Conservation (phyloP, 352 stramenopile genomes). For the Plasmopara halstedii region DNA sequence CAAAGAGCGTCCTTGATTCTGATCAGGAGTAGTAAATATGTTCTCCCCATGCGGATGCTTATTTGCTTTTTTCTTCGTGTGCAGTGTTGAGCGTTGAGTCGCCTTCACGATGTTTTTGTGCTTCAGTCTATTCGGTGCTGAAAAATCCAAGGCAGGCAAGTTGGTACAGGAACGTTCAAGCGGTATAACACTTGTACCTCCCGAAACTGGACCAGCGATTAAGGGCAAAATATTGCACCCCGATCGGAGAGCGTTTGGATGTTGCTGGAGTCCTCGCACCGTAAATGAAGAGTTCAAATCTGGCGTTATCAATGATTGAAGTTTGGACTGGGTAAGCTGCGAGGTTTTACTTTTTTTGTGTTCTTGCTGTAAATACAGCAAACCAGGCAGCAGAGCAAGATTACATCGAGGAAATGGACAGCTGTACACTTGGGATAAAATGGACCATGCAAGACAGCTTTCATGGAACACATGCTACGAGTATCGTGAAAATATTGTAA, state of each 20-base stretch:
- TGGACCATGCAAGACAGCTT: conserved; percentile 60
- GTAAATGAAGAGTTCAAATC: conserved; percentile 7
- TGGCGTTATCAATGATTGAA: background rate
- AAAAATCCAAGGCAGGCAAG: conserved; percentile 1
- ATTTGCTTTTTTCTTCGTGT: conserved; percentile 1
- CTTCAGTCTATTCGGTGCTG: conserved; percentile 8
- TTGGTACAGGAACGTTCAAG: background rate
- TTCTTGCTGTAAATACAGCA: conserved; percentile 30
- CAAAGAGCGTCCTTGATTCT: background rate
- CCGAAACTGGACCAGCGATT: conserved; percentile 2
- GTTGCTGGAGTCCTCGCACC: conserved; percentile 13
- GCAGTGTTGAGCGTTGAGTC: background rate
- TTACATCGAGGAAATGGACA: conserved; percentile 47
- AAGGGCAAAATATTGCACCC: background rate
- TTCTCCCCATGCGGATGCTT: background rate
- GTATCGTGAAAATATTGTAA: background rate
- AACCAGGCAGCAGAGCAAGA: conserved; percentile 50
- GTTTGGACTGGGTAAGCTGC: background rate
- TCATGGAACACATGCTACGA: conserved; percentile 69
- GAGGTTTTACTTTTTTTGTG: conserved; percentile 6
- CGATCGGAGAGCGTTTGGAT: background rate
- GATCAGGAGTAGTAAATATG: conserved; percentile 4
- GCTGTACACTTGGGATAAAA: conserved; percentile 50
- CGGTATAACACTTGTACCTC: conserved; percentile 1
- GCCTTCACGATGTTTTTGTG: conserved; percentile 4